A percentile compares a stretch with the other conserved stretches of the same genome.
Conservation (phyloP, 1,284 basidiomycete genomes). For the Cystobasidium sp. region DNA sequence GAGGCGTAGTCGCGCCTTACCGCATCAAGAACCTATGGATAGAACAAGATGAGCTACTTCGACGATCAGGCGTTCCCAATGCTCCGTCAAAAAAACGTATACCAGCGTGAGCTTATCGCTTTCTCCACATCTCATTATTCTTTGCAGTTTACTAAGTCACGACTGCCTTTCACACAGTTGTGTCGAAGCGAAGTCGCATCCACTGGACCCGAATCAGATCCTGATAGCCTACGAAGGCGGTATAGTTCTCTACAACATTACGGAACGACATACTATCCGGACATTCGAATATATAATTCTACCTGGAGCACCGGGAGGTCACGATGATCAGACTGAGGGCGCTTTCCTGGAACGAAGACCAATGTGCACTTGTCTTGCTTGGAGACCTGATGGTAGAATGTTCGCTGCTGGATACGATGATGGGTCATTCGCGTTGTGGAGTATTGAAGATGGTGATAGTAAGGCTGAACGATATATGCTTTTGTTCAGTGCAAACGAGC, state of each 20-base stretch:
- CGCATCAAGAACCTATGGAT: constrained; percentile 56
- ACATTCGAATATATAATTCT: constrained; percentile 66
- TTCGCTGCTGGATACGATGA: constrained; percentile 79
- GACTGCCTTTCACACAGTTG: constrained; percentile 54
- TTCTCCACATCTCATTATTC: background rate
- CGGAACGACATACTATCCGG: constrained; percentile 66
- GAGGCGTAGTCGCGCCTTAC: constrained; percentile 54
- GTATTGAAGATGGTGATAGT: constrained; percentile 75
- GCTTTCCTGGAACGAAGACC: constrained; percentile 73
- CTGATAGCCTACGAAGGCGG: constrained; percentile 84
- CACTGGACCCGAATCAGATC: constrained; percentile 76
- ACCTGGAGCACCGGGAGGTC: constrained; percentile 78
- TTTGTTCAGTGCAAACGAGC: background rate
- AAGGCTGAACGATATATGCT: background rate
- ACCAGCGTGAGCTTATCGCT: constrained; percentile 26
- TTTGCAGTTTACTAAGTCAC: constrained; percentile 33
- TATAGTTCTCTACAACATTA: constrained; percentile 72
- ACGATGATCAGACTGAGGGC: constrained; percentile 64
- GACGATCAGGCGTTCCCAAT: constrained; percentile 65
- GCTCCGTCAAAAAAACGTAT: constrained; percentile 60
- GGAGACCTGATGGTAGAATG: constrained; percentile 64
- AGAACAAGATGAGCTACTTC: constrained; percentile 72
- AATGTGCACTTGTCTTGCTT: constrained; percentile 71
- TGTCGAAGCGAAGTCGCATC: constrained; percentile 72
- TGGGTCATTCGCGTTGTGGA: constrained; percentile 85